These are phyloP conservation scores for Colletotrichum sp. DNA, from an alignment of 2,329 filamentous ascomycete genomes.

Conservation along the genomic window DNA sequence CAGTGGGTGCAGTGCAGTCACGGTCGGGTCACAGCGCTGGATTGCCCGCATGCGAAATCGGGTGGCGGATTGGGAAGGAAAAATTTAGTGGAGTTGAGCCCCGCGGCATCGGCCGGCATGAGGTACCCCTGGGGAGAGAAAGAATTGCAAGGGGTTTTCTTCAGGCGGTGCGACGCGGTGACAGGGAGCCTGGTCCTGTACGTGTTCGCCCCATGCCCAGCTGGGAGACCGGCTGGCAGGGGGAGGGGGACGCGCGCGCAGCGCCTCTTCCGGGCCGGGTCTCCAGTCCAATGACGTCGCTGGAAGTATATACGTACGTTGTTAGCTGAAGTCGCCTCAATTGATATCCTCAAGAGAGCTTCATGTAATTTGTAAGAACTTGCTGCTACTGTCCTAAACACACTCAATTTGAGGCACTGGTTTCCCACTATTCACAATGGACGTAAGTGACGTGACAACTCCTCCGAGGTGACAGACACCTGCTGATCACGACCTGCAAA, in stretches of 20 bases:
- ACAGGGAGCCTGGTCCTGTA: not conserved
- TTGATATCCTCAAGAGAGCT: not conserved
- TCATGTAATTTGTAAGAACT: not conserved
- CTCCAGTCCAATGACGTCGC: slow-evolving; percentile 18
- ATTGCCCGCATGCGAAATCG: slow-evolving; percentile 16
- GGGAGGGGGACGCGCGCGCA: not conserved
- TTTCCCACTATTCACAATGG: slow-evolving; percentile 23
- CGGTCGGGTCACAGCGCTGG: not conserved
- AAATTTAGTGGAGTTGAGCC: not conserved
- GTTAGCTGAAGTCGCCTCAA: not conserved
- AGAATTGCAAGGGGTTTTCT: not conserved
- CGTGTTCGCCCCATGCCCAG: not conserved
- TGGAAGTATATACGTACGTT: not conserved
- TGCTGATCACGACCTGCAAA: slow-evolving; percentile 26
- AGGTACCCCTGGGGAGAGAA: not conserved
- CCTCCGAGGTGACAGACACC: not conserved
- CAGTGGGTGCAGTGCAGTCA: not conserved
- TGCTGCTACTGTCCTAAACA: not conserved
- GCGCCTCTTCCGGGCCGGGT: not conserved
- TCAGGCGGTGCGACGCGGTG: not conserved
- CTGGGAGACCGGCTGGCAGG: not conserved
- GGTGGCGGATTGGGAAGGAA: slow-evolving; percentile 9
- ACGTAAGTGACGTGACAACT: slow-evolving; percentile 25
- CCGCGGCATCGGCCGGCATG: slow-evolving; percentile 14
- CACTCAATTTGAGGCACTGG: not conserved